Percentiles rank a stretch among this genome's conserved stretches.
Conservation (phyloP, 2,329 filamentous ascomycete genomes). For the Aureobasidium sp. region DNA sequence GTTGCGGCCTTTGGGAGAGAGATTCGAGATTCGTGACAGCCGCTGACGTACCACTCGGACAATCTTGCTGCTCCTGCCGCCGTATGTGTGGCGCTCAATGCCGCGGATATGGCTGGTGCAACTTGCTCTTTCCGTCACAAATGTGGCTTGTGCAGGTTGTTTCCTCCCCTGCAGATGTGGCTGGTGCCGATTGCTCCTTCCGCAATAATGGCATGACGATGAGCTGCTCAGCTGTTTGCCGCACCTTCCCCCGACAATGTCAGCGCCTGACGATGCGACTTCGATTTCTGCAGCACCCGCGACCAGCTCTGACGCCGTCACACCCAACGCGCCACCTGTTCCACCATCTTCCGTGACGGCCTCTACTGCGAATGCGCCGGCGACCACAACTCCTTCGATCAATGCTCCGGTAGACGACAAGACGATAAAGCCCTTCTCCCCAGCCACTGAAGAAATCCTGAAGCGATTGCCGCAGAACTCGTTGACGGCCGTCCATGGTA, state of each 20-base stretch:
- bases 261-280: too few species aligned
- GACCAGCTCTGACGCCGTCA: neutral
- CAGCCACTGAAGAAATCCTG: conserved; percentile 37
- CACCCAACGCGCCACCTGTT: neutral
- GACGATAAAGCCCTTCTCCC: conserved; percentile 19
- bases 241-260: too few species aligned
- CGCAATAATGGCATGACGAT: too few species aligned
- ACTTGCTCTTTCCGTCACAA: too few species aligned
- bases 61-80: too few species aligned
- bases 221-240: too few species aligned
- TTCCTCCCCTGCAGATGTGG: too few species aligned
- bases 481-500: conserved; percentile 23
- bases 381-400: neutral
- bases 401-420: neutral
- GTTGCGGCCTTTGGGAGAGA: neutral
- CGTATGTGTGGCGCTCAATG: too few species aligned
- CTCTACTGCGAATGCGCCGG: neutral
- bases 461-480: conserved; percentile 33
- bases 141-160: too few species aligned
- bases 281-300: too few species aligned
- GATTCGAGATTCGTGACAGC: neutral
- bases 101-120: too few species aligned
- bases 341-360: neutral
- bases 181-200: too few species aligned
- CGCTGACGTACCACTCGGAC: conserved; percentile 1